phyloP scores from a whole-genome alignment of 495 filamentous ascomycete species.

The Penicillium macrosclerotiorum region DNA sequence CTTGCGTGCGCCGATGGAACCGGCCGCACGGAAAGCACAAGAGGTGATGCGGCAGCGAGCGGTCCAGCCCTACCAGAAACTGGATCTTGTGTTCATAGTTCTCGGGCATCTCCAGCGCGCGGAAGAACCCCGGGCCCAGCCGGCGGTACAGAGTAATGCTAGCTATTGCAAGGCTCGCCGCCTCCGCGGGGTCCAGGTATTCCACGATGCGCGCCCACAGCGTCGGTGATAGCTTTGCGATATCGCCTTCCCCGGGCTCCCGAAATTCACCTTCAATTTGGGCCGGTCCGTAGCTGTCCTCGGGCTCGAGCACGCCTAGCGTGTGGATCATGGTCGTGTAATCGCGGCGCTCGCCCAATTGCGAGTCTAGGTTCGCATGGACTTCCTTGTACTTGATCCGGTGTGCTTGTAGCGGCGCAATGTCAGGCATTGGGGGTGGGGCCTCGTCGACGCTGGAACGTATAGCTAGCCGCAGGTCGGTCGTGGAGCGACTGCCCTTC shows the following conservation, averaged over 20 bases:
- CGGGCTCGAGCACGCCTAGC: constrained; percentile 37
- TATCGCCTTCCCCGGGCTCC: constrained; percentile 40
- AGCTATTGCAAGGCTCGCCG: constrained; percentile 47
- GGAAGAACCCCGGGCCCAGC: constrained; percentile 36
- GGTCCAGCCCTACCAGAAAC: constrained; percentile 49
- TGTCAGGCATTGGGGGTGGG: constrained; percentile 35
- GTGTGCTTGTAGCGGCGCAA: constrained; percentile 40
- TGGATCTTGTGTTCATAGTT: constrained; percentile 38
- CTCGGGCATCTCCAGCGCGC: constrained; percentile 32
- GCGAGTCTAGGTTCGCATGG: constrained; percentile 36
- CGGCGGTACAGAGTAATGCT: constrained; percentile 43
- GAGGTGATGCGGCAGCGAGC: constrained; percentile 47
- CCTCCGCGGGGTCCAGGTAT: constrained; percentile 42
- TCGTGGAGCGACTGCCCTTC: constrained; percentile 36
- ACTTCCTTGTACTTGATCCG: constrained; percentile 36
- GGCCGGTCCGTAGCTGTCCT: constrained; percentile 21
- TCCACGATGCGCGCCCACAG: constrained; percentile 44
- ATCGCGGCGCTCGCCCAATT: constrained; percentile 49
- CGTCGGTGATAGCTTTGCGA: constrained; percentile 41
- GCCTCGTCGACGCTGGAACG: constrained; percentile 24
- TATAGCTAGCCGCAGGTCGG: constrained; percentile 31
- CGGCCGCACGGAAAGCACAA: constrained; percentile 55
- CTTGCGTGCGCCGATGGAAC: constrained; percentile 50
- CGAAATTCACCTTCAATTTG: constrained; percentile 21
- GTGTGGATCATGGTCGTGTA: constrained; percentile 49